Percentiles rank a stretch among this genome's conserved stretches.
These are phyloP conservation scores for Amauroascus niger DNA, from an alignment of 2,329 filamentous ascomycete genomes.

Conservation along the genomic window DNA sequence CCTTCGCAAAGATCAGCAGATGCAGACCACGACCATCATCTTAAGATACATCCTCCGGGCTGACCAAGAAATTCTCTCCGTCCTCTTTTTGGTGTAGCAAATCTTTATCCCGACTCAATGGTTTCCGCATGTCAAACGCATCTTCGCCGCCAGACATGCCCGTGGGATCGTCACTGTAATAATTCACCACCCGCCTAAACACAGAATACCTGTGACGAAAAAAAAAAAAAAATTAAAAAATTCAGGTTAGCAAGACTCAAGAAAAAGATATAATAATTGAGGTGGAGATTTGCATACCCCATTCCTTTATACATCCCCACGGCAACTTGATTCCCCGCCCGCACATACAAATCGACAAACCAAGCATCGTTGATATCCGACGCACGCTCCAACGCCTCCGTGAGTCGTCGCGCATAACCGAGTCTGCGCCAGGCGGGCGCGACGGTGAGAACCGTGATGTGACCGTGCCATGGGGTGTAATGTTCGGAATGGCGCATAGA, in stretches of 20 bases:
- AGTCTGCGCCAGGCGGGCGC: slow-evolving; percentile 75
- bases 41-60: slow-evolving; percentile 68
- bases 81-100: slow-evolving; percentile 67
- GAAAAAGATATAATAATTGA: neutral
- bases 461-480: slow-evolving; percentile 98
- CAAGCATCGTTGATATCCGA: slow-evolving; percentile 76
- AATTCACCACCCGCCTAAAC: slow-evolving; percentile 77
- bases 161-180: slow-evolving; percentile 79
- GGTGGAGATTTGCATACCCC: slow-evolving; percentile 51
- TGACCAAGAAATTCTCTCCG: slow-evolving; percentile 68
- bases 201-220: slow-evolving; percentile 56
- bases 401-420: slow-evolving; percentile 76
- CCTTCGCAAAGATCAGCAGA: neutral
- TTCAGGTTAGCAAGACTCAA: neutral
- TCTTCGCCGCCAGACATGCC: slow-evolving; percentile 59
- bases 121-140: slow-evolving; percentile 94
- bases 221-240: neutral
- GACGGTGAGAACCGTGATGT: slow-evolving; percentile 92
- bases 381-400: slow-evolving; percentile 67
- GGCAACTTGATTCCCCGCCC: slow-evolving; percentile 76
- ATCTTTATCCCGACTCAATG: slow-evolving; percentile 68
- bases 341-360: slow-evolving; percentile 93
- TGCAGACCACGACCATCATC: neutral
- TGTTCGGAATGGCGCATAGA: slow-evolving; percentile 67
- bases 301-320: slow-evolving; percentile 82